Evolutionary conservation across 768 basidiomycete genomes (phyloP), one percentile per base, ranked within the genome.

Genomic region (Gymnopilus dilepis): DNA sequence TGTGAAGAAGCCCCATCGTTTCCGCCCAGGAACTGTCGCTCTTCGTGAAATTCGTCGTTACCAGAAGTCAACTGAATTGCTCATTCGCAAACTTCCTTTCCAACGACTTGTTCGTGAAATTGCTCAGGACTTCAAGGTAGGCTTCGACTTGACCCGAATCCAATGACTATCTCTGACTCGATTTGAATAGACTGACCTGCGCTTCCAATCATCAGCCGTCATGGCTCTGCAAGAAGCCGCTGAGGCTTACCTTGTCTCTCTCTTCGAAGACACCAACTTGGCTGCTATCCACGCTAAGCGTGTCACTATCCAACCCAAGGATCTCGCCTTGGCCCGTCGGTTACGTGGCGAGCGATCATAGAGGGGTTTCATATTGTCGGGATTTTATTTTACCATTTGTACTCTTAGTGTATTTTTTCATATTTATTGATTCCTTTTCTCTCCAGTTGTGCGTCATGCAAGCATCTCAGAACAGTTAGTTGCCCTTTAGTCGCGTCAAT

Each of bases 1-100:
- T 84, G 92, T 94, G 64, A 94, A 94, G 90, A 95, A 94, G 84
- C 92, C 91, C 65, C 92, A 94, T 82, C 85, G 91, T 63, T 92
- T 91, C 84, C 80, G 87, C 69, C 87, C 87, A 47, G 86, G 93
- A 78, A 94, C 92, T 33, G 94, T 94, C 67, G 92, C 93, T 66
- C 89, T 95, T 67, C 91, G 92, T 79, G 93, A 94, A 80, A 94
- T 94, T 72, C 78, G 91, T 76, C 85, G 91, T 45, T 93, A 94
- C 84, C 92, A 94, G 79, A 92, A 91, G 80, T 92, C 90, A 63
- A 93, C 91, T 56, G 91, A 94, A 79, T 82, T 93, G 61, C 82
- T 94, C 56, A 93, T 94, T 72, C 85, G 91, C 72, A 94, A 93
- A 78, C 85, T 94, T 58, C 92, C 92, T 58, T 94, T 95, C 89